Evolutionary conservation across 1,284 basidiomycete species (phyloP).

Genomic region (Cystobasidiaceae sp.): DNA sequence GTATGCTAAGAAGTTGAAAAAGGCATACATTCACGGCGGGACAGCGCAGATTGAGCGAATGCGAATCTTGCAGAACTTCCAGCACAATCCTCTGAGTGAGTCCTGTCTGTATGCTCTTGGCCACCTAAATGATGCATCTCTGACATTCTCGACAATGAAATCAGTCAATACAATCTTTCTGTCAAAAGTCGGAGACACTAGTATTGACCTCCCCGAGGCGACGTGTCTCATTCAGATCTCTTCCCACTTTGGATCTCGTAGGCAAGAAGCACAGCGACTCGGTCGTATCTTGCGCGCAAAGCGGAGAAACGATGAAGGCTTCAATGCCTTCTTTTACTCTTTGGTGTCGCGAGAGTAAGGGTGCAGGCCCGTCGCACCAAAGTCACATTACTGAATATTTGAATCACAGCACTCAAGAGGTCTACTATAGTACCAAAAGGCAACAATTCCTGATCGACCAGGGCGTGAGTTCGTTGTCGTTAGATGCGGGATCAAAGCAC

Average conservation of each 20-base stretch:
- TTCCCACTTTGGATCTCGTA: slow-evolving; percentile 96
- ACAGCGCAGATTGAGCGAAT: slow-evolving; percentile 95
- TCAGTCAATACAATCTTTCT: slow-evolving; percentile 95
- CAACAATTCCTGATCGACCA: slow-evolving; percentile 94
- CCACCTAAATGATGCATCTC: background rate
- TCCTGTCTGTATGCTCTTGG: background rate
- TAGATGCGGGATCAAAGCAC: background rate
- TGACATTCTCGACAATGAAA: background rate
- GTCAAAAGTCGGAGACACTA: slow-evolving; percentile 98
- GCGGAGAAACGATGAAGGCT: slow-evolving; percentile 96
- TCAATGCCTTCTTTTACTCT: slow-evolving; percentile 99
- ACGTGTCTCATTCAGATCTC: slow-evolving; percentile 99
- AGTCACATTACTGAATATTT: background rate
- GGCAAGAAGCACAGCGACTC: slow-evolving; percentile 94
- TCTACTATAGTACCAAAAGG: slow-evolving; percentile 98
- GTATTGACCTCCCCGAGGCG: slow-evolving; percentile 97
- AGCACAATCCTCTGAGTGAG: slow-evolving; percentile 71
- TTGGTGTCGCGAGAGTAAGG: slow-evolving; percentile 56
- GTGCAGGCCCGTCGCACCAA: background rate
- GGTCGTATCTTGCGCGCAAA: slow-evolving; percentile 96
- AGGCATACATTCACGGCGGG: slow-evolving; percentile 93
- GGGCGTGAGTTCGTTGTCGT: background rate
- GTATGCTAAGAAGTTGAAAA: slow-evolving; percentile 88
- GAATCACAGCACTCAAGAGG: slow-evolving; percentile 73
- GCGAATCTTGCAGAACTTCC: slow-evolving; percentile 90